Evolutionary conservation across 768 basidiomycete genomes (phyloP).

Genomic region (Russula sp.): DNA sequence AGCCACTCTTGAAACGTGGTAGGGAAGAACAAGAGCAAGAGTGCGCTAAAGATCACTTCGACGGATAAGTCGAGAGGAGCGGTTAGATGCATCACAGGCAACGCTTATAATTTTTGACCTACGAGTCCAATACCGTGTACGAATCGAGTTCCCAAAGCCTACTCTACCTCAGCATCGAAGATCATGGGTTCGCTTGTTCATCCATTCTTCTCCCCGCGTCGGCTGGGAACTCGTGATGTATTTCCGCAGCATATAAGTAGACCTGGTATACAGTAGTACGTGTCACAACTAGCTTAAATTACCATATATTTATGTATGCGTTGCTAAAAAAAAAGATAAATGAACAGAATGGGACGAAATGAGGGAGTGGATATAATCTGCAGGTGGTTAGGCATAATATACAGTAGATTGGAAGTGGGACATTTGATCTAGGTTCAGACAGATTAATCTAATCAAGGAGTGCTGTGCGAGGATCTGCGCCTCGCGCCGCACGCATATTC

Average conservation of each 20-base stretch:
- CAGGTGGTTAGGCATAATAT: neutral
- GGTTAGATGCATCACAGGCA: neutral
- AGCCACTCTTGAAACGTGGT: too few species aligned
- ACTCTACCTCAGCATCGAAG: neutral
- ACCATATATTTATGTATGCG: neutral
- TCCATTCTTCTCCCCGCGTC: neutral
- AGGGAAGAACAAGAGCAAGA: too few species aligned
- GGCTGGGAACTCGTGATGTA: neutral
- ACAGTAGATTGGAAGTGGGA: too few species aligned
- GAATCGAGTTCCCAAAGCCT: neutral
- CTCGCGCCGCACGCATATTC: constrained; percentile 40
- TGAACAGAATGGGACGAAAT: too few species aligned
- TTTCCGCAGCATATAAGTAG: neutral
- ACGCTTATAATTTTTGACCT: neutral
- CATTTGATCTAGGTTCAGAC: neutral
- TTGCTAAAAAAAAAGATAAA: neutral
- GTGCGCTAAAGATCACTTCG: neutral
- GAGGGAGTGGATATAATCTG: neutral
- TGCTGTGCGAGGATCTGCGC: constrained; percentile 38
- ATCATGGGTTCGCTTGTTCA: neutral
- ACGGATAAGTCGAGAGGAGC: neutral
- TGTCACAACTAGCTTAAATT: neutral
- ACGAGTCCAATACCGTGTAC: neutral
- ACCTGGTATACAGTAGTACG: neutral
- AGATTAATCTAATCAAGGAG: constrained; percentile 36